Conservation (phyloP, 257 asterid genomes). For the Fraxinus pennsylvanica region DNA sequence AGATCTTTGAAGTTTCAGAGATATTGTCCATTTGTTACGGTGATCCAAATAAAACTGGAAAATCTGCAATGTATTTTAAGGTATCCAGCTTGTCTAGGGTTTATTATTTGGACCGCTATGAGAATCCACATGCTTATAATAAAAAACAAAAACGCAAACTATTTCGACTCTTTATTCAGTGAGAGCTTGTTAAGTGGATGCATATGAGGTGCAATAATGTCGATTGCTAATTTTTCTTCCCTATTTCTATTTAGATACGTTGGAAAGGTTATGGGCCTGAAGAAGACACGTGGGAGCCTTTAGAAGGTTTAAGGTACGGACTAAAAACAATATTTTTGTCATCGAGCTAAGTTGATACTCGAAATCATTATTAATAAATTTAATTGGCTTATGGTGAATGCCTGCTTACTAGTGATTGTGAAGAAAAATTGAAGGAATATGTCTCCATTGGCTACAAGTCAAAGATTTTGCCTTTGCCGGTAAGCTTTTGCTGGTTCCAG, state of each 20-base stretch:
- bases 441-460: slow-evolving; percentile 46
- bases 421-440: slow-evolving; percentile 59
- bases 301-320: slow-evolving; percentile 60
- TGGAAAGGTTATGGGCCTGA: slow-evolving; percentile 83
- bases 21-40: slow-evolving; percentile 60
- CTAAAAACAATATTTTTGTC: neutral
- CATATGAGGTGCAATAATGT: neutral
- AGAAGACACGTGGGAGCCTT: slow-evolving; percentile 86
- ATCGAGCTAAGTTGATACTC: neutral
- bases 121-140: neutral
- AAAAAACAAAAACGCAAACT: neutral
- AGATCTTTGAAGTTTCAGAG: slow-evolving; percentile 59
- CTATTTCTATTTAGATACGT: slow-evolving; percentile 42
- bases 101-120: neutral
- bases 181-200: neutral
- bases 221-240: neutral
- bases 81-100: slow-evolving; percentile 32
- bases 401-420: slow-evolving; percentile 48
- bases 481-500: slow-evolving; percentile 36
- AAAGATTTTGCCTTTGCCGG: slow-evolving; percentile 76
- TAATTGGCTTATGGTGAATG: neutral
- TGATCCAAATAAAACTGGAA: slow-evolving; percentile 39
- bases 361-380: neutral
- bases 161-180: neutral
- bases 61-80: slow-evolving; percentile 54